Conservation (phyloP, 169 alveolate species). For the Cryptosporidium sp. region DNA sequence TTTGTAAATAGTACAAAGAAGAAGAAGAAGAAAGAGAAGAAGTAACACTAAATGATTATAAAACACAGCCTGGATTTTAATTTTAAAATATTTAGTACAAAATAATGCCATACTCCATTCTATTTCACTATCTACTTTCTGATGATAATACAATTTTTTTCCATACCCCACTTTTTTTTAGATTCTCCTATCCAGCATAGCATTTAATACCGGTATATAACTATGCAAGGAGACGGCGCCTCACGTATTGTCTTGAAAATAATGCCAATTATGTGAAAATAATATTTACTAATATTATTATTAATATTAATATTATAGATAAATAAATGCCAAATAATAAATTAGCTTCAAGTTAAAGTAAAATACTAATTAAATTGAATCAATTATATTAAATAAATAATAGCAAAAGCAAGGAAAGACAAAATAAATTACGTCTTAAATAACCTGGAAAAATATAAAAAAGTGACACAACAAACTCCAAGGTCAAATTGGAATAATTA, state of each 20-base stretch:
- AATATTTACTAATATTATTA: too few relatives aligned
- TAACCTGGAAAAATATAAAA: neutral
- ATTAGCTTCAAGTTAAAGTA: neutral
- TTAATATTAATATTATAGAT: neutral
- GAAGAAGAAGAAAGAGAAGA: too few relatives aligned
- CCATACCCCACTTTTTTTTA: neutral
- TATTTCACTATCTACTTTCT: neutral
- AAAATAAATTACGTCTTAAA: slow-evolving; percentile 10
- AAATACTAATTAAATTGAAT: neutral
- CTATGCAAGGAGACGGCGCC: slow-evolving; percentile 49
- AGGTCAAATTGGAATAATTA: slow-evolving; percentile 8
- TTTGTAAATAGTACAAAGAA: too few relatives aligned
- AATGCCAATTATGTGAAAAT: neutral
- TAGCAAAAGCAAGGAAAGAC: neutral
- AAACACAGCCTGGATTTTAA: too few relatives aligned
- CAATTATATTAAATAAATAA: neutral
- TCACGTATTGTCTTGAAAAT: slow-evolving; percentile 15
- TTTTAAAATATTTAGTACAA: too few relatives aligned
- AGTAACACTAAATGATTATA: too few relatives aligned
- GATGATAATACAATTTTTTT: neutral
- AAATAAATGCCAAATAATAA: neutral
- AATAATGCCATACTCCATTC: neutral
- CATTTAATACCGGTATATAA: neutral
- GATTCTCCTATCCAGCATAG: neutral
- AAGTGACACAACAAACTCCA: neutral